These are phyloP conservation scores for Wilcoxina mikolae DNA, from an alignment of 495 filamentous ascomycete species.

Conservation along the genomic window DNA sequence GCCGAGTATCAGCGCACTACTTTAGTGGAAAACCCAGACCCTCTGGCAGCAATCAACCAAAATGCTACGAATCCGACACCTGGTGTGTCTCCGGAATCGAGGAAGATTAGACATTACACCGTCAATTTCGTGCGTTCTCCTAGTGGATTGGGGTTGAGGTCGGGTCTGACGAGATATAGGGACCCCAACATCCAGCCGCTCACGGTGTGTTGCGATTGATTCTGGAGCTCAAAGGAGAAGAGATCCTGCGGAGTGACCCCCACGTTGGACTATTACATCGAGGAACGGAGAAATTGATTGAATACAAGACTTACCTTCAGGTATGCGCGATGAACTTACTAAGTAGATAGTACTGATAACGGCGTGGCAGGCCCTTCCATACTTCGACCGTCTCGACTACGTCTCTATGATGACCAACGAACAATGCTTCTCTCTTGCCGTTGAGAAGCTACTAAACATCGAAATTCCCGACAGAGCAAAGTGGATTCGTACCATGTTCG, in stretches of 20 bases:
- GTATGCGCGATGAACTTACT: slow-evolving; percentile 1
- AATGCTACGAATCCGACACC: not conserved
- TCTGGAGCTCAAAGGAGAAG: slow-evolving; percentile 92
- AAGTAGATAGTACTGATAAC: too few species aligned
- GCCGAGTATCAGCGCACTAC: slow-evolving; percentile 17
- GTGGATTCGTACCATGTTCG: slow-evolving; percentile 93
- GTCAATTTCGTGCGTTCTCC: slow-evolving; percentile 61
- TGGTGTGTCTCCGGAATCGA: slow-evolving; percentile 38
- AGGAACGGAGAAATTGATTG: slow-evolving; percentile 98
- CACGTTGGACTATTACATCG: slow-evolving; percentile 94
- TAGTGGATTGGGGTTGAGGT: not conserved
- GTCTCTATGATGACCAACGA: slow-evolving; percentile 99
- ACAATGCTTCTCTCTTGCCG: slow-evolving; percentile 87
- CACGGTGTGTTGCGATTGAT: slow-evolving; percentile 97
- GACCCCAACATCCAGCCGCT: slow-evolving; percentile 95
- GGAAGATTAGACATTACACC: slow-evolving; percentile 96
- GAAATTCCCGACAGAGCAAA: slow-evolving; percentile 94
- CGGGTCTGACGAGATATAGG: slow-evolving; percentile 29
- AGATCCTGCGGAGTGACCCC: slow-evolving; percentile 90
- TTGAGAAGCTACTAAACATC: slow-evolving; percentile 95
- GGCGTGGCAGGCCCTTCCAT: slow-evolving; percentile 58
- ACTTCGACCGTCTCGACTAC: slow-evolving; percentile 98
- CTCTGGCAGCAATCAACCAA: slow-evolving; percentile 10
- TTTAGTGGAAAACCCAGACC: slow-evolving; percentile 10
- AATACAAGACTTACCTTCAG: slow-evolving; percentile 98